Evolutionary conservation across 2,329 filamentous ascomycete genomes (phyloP).

Genomic region (Beauveria sp.): DNA sequence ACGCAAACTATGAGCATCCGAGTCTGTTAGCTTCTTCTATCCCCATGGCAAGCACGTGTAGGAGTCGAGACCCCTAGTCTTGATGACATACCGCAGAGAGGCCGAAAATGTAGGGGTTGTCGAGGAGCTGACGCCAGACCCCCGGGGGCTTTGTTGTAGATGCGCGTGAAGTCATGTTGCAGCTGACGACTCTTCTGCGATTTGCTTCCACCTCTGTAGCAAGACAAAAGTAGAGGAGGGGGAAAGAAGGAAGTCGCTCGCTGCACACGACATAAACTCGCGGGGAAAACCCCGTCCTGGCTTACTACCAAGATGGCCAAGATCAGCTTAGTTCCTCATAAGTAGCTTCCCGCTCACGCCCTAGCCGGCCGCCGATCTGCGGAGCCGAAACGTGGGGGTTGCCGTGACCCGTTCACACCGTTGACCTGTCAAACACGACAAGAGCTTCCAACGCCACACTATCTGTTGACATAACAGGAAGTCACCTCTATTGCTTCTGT

Average conservation of each 20-base stretch:
- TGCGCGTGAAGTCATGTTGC: neutral
- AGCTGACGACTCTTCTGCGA: neutral
- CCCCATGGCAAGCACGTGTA: no score
- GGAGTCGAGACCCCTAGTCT: neutral
- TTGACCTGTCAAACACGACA: no score
- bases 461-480: no score
- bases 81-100: slow-evolving; percentile 30
- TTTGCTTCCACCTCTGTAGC: neutral
- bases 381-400: slow-evolving; percentile 3
- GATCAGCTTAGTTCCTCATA: neutral
- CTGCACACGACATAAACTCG: neutral
- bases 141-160: neutral
- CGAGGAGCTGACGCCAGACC: slow-evolving; percentile 20
- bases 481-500: neutral
- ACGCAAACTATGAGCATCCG: slow-evolving; percentile 19
- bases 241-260: neutral
- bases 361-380: neutral
- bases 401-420: neutral
- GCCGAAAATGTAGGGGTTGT: slow-evolving; percentile 38
- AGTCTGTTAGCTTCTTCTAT: neutral
- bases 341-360: neutral
- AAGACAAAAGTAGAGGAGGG: neutral
- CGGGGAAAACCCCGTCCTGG: neutral
- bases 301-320: neutral
- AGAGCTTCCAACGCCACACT: no score